phyloP scores from a whole-genome alignment of 164 flowering plant species.

The Dillenia suffruticosa region DNA sequence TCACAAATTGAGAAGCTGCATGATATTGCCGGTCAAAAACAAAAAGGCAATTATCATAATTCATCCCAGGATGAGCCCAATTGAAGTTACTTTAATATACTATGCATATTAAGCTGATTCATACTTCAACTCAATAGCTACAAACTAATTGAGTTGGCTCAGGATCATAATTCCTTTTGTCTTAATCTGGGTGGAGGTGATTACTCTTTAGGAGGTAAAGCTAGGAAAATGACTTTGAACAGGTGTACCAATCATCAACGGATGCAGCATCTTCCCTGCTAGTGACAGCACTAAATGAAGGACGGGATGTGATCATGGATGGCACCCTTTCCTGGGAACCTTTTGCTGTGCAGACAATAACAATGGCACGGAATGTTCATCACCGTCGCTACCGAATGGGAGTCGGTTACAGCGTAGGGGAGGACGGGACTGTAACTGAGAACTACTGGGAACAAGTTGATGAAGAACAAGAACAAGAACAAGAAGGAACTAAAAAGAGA shows the following conservation, averaged over 20 bases:
- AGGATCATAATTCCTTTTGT: no score
- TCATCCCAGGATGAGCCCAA: no score
- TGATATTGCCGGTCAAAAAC: no score
- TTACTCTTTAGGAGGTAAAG: conserved; percentile 20
- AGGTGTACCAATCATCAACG: conserved; percentile 95
- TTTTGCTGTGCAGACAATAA: conserved; percentile 65
- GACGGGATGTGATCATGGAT: conserved; percentile 79
- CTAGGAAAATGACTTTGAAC: conserved; percentile 1
- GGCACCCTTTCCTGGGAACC: conserved; percentile 80
- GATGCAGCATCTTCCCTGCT: conserved; percentile 80
- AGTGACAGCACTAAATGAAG: conserved; percentile 75
- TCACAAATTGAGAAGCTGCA: no score
- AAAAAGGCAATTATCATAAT: no score
- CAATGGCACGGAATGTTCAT: conserved; percentile 73
- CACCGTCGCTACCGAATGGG: conserved; percentile 67
- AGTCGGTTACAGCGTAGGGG: conserved; percentile 46
- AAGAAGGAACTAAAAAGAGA: conserved; percentile 30
- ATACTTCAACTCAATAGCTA: background rate
- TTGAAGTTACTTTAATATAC: no score
- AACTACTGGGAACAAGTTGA: conserved; percentile 67
- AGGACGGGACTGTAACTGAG: conserved; percentile 48
- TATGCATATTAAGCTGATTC: no score
- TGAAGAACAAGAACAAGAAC: conserved; percentile 30
- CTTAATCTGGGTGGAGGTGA: no score
- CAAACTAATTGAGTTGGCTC: background rate